Percentiles rank a stretch among this genome's conserved stretches.
Conservation (phyloP, 768 basidiomycete species). For the Naganishia vishniacii region DNA sequence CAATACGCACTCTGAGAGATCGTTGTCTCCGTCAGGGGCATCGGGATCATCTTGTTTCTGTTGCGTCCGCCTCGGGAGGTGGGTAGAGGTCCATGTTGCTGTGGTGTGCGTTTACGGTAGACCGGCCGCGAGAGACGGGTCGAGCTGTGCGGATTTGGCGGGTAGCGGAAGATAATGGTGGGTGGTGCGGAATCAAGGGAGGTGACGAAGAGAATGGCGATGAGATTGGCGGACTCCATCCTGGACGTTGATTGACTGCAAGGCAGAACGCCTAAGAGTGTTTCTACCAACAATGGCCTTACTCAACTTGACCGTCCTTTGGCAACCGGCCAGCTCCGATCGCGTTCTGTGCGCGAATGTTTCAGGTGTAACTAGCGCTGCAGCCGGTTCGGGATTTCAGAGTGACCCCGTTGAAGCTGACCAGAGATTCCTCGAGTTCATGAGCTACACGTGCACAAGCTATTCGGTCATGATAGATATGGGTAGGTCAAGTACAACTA, state of each 20-base stretch:
- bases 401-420: too few species aligned
- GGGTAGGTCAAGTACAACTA: background rate
- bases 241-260: background rate
- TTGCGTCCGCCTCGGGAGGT: background rate
- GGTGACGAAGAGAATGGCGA: conserved; percentile 70
- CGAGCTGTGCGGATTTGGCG: conserved; percentile 62
- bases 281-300: too few species aligned
- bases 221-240: conserved; percentile 51
- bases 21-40: conserved; percentile 11
- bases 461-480: too few species aligned
- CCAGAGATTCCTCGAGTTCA: too few species aligned
- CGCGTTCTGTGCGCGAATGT: too few species aligned
- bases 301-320: too few species aligned
- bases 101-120: conserved; percentile 37
- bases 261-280: too few species aligned
- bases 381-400: too few species aligned
- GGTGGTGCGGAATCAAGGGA: conserved; percentile 77
- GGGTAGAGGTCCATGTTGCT: conserved; percentile 20
- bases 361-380: too few species aligned
- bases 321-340: background rate
- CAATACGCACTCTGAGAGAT: conserved; percentile 22
- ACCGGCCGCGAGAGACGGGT: conserved; percentile 66
- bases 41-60: background rate
- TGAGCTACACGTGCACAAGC: too few species aligned
- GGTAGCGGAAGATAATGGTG: conserved; percentile 77